A percentile compares a stretch with the other conserved stretches of the same genome.
Evolutionary conservation across 2,329 filamentous ascomycete genomes (phyloP).

Genomic region (Colletotrichum somersetense): DNA sequence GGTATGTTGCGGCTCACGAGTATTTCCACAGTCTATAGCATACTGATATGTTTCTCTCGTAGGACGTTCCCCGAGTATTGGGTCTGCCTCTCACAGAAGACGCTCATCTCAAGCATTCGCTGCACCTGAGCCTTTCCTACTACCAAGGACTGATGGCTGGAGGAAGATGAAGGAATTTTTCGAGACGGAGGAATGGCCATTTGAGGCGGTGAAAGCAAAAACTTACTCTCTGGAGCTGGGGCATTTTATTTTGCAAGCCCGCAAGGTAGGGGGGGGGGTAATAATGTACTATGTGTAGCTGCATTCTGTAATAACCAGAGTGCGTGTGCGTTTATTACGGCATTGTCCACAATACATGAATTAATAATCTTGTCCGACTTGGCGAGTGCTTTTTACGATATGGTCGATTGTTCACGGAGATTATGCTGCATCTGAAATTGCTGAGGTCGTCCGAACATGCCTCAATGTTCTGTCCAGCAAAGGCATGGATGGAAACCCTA

Average conservation of each 20-base stretch:
- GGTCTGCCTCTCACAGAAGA: conserved; percentile 79
- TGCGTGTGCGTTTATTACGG: background rate
- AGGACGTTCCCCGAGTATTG: conserved; percentile 64
- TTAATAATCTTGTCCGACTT: background rate
- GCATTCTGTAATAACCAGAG: conserved; percentile 16
- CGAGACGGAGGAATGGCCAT: background rate
- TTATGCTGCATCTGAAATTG: background rate
- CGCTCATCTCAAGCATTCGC: conserved; percentile 76
- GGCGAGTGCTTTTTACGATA: background rate
- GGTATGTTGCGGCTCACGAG: conserved; percentile 56
- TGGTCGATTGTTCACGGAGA: no score
- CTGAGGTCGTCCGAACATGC: background rate
- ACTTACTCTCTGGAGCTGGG: background rate
- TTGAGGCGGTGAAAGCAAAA: background rate
- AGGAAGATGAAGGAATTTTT: conserved; percentile 3
- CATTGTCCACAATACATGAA: background rate
- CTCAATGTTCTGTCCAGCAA: no score
- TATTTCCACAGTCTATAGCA: background rate
- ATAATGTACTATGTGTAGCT: conserved; percentile 28
- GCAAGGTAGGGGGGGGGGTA: background rate
- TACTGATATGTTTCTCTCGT: conserved; percentile 50
- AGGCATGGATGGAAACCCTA: conserved; percentile 1
- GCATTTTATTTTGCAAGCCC: background rate
- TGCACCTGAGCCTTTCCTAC: conserved; percentile 76
- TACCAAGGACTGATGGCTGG: conserved; percentile 73